These are phyloP conservation scores for Colletotrichum siamense DNA, from an alignment of 2,329 filamentous ascomycete species.

Conservation along the genomic window DNA sequence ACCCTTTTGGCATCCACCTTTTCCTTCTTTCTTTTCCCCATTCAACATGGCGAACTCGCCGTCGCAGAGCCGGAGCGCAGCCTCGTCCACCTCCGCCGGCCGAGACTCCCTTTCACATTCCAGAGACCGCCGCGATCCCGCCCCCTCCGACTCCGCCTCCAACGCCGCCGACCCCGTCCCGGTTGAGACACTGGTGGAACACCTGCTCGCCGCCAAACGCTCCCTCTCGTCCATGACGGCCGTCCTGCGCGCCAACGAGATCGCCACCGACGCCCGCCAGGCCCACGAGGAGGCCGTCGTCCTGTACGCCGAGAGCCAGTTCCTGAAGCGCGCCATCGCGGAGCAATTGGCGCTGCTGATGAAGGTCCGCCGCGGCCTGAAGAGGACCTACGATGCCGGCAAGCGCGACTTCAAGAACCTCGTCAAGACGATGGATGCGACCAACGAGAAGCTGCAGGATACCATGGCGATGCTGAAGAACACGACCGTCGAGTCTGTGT, in stretches of 20 bases:
- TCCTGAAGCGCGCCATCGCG: conserved; percentile 66
- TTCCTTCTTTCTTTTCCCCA: background rate
- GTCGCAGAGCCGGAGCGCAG: conserved; percentile 17
- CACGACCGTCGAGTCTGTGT: conserved; percentile 67
- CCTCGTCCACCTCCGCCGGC: conserved; percentile 23
- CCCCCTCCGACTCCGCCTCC: background rate
- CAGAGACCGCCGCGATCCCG: conserved; percentile 30
- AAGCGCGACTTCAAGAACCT: conserved; percentile 66
- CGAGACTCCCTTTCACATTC: conserved; percentile 19
- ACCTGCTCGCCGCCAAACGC: conserved; percentile 86
- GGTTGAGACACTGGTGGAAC: conserved; percentile 80
- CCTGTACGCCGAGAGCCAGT: conserved; percentile 72
- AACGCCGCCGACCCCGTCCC: conserved; percentile 44
- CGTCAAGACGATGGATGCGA: conserved; percentile 69
- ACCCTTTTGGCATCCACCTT: background rate
- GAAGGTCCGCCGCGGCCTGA: conserved; percentile 56
- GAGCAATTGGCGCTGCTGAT: conserved; percentile 60
- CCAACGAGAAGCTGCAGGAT: conserved; percentile 67
- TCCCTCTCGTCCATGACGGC: conserved; percentile 84
- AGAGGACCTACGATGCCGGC: conserved; percentile 61
- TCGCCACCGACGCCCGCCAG: conserved; percentile 77
- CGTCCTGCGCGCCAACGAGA: conserved; percentile 85
- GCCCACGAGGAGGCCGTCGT: conserved; percentile 81
- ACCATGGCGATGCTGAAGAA: conserved; percentile 70
- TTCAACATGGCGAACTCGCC: conserved; percentile 23